Base-by-base conservation (phyloP, 192 early-diverging fungal species). In the Linnemannia hyalina region DNA sequence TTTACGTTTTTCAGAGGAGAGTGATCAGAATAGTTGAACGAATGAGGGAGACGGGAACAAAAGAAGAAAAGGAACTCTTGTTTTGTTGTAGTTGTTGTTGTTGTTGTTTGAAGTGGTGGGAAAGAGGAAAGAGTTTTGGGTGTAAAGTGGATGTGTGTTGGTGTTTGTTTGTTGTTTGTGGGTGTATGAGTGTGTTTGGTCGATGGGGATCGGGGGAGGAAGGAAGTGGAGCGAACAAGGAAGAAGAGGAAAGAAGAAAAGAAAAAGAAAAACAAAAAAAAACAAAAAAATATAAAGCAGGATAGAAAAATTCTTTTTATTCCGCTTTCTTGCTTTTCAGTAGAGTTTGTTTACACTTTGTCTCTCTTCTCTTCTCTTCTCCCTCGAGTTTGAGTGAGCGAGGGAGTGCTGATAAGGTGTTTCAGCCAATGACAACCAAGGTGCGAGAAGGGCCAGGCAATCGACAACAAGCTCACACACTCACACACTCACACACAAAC, bases 1-100 rank as follows among this genome's bases (percentile, higher is more conserved):
- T 81, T 68, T 81, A 47, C 47, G 41, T 74, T 81, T 81, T 80
- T 73, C 68, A 70, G 40, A 35, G 16, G 46, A 10, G n/a, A 60
- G 23, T 75, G n/a, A 32, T 49, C 16, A 42, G 72, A 73, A 75
- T 20, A 55, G 54, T 16, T 75, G 74, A 49, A 32, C 1, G 13
- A 70, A 46, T 47, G 74, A 29, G 16, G 40, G 16, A 38, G 23
- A 22, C 18, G 49, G 49, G 49, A 52, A 52, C 49, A 52, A 18
- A 26, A 36, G 60, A 42, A 57, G 40, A 65, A 5, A 29, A 76
- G 20, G n/a, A 41, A 18, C 38, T 11, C n/a, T 68, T 65, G 38
- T 46, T 77, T 77, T 68, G 11, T 77, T 69, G 23, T 52, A 32
- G 35, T 7, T 77, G 63, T 20, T 35, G 35, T 35, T 35, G 35